Base-by-base conservation (phyloP, 2,329 filamentous ascomycete genomes). In the Periconia sp. region DNA sequence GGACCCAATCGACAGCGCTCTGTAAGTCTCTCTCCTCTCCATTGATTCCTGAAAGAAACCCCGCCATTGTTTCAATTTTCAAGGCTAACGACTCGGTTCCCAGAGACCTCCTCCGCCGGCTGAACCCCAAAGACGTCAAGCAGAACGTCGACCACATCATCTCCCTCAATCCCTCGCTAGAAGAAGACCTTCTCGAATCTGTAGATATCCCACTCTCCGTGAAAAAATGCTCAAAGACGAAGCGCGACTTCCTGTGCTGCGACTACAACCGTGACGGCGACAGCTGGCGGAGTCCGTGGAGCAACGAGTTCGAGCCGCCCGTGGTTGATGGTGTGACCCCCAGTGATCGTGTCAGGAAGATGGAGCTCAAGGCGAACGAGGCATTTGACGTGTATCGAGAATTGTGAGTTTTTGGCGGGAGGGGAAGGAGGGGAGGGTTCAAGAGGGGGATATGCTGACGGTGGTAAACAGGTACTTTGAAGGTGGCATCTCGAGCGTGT, bases 191-290 rank as follows among this genome's bases (percentile, higher is more conserved):
- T 42, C 91, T 99, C 61, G 94, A 93, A 62, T 96, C 93, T 20
- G 94, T 99, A 65, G 94, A 99, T 77, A 93, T 97, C 76, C 94
- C 94, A 20, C 87, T 99, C 53, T 87, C 89, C 55, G 84, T 95
- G 59, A 87, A 89, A 66, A 89, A 90, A 62, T 97, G 94, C 82
- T 85, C 86, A 65, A 90, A 92, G 77, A 89, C 91, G 31, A 91
- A 92, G 66, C 90, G 93, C 64, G 94, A 97, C 78, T 99, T 96
- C 80, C 86, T 99, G 48, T 89, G 97, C 69, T 99, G 94, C 82
- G 94, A 99, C 83, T 99, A 99, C 84, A 99, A 99, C 83, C 92
- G 94, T 61, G 94, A 99, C 77, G 94, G 94, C 58, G 93, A 97
- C 79, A 95, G 90, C 77, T 96, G 96, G 83, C 89, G 94, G 58